Conservation (phyloP, 192 early-diverging fungal genomes). For the Coemansia sp. region DNA sequence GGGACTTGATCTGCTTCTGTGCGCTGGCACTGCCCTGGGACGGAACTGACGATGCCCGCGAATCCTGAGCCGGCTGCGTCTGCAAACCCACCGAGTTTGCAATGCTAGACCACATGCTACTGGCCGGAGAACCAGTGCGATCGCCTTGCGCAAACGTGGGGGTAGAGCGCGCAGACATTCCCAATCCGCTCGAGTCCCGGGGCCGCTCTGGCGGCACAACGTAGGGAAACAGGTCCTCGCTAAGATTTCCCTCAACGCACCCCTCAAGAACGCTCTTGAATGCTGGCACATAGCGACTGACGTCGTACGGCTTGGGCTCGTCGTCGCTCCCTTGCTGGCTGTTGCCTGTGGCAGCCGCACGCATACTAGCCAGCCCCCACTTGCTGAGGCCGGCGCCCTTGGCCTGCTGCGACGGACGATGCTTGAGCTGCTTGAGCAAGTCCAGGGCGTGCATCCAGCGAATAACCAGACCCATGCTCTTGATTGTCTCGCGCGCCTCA, state of each 20-base stretch:
- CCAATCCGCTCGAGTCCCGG: constrained; percentile 19
- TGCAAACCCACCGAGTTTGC: constrained; percentile 41
- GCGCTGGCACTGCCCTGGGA: constrained; percentile 18
- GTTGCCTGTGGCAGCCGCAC: constrained; percentile 10
- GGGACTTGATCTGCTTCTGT: constrained; percentile 45
- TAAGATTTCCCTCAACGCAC: constrained; percentile 42
- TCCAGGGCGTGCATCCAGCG: constrained; percentile 53
- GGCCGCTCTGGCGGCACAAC: constrained; percentile 52
- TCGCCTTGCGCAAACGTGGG: constrained; percentile 24
- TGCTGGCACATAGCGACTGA: constrained; percentile 48
- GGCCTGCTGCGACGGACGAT: constrained; percentile 31
- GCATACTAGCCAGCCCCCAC: constrained; percentile 42
- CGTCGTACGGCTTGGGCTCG: constrained; percentile 38
- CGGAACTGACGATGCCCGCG: constrained; percentile 24
- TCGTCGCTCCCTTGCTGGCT: constrained; percentile 17
- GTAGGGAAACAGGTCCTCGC: constrained; percentile 54
- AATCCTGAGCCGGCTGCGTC: constrained; percentile 12
- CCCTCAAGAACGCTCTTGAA: constrained; percentile 47
- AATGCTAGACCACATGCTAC: constrained; percentile 52
- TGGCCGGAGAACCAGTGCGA: constrained; percentile 32
- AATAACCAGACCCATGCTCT: constrained; percentile 49
- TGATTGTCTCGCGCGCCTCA: constrained; percentile 47
- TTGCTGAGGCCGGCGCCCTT: constrained; percentile 36
- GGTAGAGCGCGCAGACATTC: constrained; percentile 21
- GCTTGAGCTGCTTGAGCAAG: constrained; percentile 43